Evolutionary conservation across 2,329 filamentous ascomycete species (phyloP).

Genomic region (Colletotrichum euphorbiae): DNA sequence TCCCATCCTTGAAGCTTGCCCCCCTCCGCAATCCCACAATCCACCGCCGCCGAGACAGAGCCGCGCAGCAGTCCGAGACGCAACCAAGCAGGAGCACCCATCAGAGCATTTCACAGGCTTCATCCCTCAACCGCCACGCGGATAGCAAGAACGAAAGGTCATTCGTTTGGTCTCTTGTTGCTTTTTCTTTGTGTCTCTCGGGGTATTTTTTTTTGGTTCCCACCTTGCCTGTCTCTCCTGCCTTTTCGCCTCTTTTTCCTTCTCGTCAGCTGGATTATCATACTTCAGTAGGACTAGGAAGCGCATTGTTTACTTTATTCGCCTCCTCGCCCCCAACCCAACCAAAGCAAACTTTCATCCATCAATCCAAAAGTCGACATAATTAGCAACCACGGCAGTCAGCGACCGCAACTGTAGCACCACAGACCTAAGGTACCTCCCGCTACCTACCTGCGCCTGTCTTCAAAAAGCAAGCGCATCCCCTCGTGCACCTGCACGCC

Average conservation of each 20-base stretch:
- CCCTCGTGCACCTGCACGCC: slow-evolving; percentile 5
- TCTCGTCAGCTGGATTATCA: not conserved
- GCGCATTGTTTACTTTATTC: not conserved
- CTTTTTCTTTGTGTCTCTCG: not conserved
- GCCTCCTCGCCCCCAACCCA: not conserved
- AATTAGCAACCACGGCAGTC: not conserved
- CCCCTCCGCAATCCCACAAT: slow-evolving; percentile 3
- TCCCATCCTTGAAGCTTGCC: slow-evolving; percentile 22
- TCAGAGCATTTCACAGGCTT: not conserved
- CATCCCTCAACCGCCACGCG: slow-evolving; percentile 11
- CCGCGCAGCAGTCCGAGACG: slow-evolving; percentile 26
- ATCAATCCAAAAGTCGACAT: not conserved
- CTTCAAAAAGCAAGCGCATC: slow-evolving; percentile 21
- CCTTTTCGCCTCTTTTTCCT: not conserved
- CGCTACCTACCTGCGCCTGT: not conserved
- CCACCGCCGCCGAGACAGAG: slow-evolving; percentile 27
- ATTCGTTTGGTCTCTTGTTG: not conserved
- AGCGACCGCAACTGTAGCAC: not conserved
- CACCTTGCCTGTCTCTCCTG: not conserved
- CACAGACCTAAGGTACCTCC: not conserved
- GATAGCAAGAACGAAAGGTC: not conserved
- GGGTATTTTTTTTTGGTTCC: too few species aligned
- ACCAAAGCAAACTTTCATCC: not conserved
- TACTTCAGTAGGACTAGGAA: not conserved
- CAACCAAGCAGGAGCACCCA: not conserved